Percentiles rank a stretch among this genome's conserved stretches.
These are phyloP conservation scores for Porphyridium purpureum DNA, from an alignment of 23 red algal species.

Conservation along the genomic window DNA sequence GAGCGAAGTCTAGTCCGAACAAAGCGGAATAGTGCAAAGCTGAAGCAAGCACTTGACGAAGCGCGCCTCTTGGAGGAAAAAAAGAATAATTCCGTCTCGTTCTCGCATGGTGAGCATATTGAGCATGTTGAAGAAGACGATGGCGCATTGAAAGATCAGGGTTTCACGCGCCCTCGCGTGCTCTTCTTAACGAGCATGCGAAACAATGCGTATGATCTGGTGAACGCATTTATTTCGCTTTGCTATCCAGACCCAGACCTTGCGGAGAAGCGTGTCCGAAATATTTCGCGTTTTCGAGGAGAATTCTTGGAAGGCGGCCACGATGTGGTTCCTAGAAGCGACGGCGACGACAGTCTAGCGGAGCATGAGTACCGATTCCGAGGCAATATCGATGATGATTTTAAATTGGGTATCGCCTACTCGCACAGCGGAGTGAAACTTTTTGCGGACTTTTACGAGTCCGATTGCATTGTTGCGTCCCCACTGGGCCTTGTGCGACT, in stretches of 20 bases:
- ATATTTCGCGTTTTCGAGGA: neutral
- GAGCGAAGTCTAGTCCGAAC: too few relatives aligned
- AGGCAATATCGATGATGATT: constrained; percentile 91
- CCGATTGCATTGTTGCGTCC: constrained; percentile 78
- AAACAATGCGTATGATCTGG: constrained; percentile 63
- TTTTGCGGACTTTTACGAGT: constrained; percentile 53
- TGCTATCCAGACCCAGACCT: constrained; percentile 4
- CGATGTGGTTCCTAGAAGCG: neutral
- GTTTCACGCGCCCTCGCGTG: constrained; percentile 36
- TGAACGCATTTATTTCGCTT: constrained; percentile 15
- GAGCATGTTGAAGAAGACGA: too few relatives aligned
- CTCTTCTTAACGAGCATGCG: constrained; percentile 54
- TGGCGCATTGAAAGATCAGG: too few relatives aligned
- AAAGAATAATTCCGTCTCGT: too few relatives aligned
- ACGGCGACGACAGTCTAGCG: neutral
- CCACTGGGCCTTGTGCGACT: constrained; percentile 50
- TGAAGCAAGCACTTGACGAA: too few relatives aligned
- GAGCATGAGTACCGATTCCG: constrained; percentile 44
- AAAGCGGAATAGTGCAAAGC: too few relatives aligned
- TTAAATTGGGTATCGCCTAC: constrained; percentile 55
- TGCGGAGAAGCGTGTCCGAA: neutral
- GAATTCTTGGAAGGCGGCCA: neutral
- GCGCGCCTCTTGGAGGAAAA: too few relatives aligned
- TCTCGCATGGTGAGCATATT: too few relatives aligned
- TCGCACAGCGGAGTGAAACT: constrained; percentile 29